phyloP scores from a whole-genome alignment of 768 basidiomycete species.

The Termitomyces sp. region DNA sequence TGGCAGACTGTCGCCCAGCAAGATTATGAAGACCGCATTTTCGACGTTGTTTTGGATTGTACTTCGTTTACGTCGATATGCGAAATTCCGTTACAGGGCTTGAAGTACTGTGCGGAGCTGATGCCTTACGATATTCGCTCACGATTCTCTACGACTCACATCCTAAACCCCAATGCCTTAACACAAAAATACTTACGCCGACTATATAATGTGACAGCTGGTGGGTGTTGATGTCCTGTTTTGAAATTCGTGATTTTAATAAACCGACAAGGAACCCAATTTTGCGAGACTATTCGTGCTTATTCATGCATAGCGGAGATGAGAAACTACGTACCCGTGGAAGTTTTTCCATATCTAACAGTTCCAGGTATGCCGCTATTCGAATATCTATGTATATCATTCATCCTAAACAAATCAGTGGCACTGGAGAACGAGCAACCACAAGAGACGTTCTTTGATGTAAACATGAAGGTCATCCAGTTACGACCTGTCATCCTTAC shows the following conservation, averaged over 20 bases:
- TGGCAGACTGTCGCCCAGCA: conserved; percentile 46
- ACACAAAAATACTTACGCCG: conserved; percentile 72
- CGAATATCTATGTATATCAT: neutral
- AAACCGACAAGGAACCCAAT: conserved; percentile 37
- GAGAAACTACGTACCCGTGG: conserved; percentile 45
- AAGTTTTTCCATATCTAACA: conserved; percentile 38
- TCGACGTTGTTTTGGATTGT: conserved; percentile 78
- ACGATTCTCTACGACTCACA: conserved; percentile 55
- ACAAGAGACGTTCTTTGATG: conserved; percentile 46
- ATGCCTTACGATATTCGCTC: conserved; percentile 64
- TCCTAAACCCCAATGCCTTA: conserved; percentile 68
- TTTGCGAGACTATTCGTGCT: conserved; percentile 47
- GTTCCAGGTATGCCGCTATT: conserved; percentile 46
- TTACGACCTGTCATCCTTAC: conserved; percentile 69
- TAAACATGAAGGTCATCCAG: conserved; percentile 63
- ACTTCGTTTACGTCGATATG: conserved; percentile 71
- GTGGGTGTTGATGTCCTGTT: conserved; percentile 18
- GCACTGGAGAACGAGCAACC: conserved; percentile 55
- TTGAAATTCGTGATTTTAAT: neutral
- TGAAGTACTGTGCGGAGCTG: conserved; percentile 72
- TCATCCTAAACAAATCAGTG: conserved; percentile 28
- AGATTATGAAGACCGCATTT: conserved; percentile 40
- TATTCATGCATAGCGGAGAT: conserved; percentile 63
- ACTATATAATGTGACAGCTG: conserved; percentile 64
- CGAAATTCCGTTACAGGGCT: conserved; percentile 76